Base-by-base conservation (phyloP, 2,329 filamentous ascomycete genomes). In the Clonostachys chloroleuca region DNA sequence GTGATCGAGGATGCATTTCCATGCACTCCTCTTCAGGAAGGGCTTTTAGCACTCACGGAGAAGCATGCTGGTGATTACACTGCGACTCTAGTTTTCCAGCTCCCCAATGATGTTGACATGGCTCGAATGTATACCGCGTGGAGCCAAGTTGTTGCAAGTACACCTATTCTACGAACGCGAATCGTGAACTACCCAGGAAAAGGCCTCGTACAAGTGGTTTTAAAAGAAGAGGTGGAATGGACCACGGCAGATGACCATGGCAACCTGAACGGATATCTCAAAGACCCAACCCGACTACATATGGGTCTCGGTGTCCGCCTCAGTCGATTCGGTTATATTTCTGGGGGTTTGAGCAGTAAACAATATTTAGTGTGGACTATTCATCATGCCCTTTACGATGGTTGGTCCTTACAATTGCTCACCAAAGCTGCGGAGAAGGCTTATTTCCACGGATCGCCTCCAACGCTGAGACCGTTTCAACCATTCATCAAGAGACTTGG, bases 401-500 rank as follows among this genome's bases (percentile, higher is more conserved):
- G 49, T 20, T 55, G 47, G 46, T 47, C 48, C 6, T n/a, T 49
- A 17, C 42, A 42, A 14, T 9, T 39, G n/a, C 37, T 48, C n/a
- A 16, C 20, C n/a, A 39, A 39, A 39, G 36, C 36, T 39, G 17
- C 17, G 14, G 41, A 47, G 17, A 12, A 17, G 20, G 47, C 35
- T 34, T 46, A 50, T 34, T 12, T 37, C 16, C 40, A 48, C 12
- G 36, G 17, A 6, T 34, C 5, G 33, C 64, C 0, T 60, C 66
- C 17, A 55, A 63, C 14, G 20, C 42, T n/a, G 6, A 14, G 20
- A 30, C 45, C 44, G n/a, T 73, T 71, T 54, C 68, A 66, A 46
- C 56, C 64, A 35, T 74, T 73, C 46, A 68, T 74, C 51, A 62
- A 63, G 41, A 68, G 71, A 17, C 16, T 45, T 10, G 6, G 7